phyloP scores from a whole-genome alignment of 2,329 filamentous ascomycete genomes.

The Fusarium verrucosum region DNA sequence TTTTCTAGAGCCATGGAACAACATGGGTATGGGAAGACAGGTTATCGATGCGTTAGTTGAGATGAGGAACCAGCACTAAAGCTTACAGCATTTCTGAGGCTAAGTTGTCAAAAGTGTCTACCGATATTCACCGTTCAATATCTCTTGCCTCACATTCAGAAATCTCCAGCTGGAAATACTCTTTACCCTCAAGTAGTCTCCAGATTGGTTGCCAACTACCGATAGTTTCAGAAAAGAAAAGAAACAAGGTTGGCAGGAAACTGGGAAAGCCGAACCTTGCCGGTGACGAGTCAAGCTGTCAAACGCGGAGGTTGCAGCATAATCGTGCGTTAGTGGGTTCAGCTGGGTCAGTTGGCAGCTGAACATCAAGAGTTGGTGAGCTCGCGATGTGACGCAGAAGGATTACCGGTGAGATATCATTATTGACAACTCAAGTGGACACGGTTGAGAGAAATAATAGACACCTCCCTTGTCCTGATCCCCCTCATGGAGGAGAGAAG shows the following conservation, averaged over 20 bases:
- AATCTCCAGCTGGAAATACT: background rate
- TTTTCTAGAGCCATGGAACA: background rate
- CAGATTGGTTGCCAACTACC: constrained; percentile 19
- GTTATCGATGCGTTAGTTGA: background rate
- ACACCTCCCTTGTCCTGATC: background rate
- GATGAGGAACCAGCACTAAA: background rate
- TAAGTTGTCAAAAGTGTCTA: background rate
- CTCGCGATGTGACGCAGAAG: constrained; percentile 24
- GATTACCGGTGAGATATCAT: constrained; percentile 15
- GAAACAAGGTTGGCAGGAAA: constrained; percentile 18
- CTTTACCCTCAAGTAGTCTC: background rate
- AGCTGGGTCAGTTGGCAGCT: constrained; percentile 11
- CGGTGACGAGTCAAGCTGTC: constrained; percentile 34
- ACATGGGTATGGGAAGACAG: background rate
- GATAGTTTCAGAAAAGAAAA: constrained; percentile 12
- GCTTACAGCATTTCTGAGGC: constrained; percentile 1
- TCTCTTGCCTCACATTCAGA: background rate
- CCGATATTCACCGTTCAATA: background rate
- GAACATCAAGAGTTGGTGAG: constrained; percentile 11
- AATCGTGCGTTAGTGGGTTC: constrained; percentile 21
- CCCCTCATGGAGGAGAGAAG: background rate
- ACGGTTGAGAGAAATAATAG: background rate
- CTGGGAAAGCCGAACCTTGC: constrained; percentile 4
- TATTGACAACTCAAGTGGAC: constrained; percentile 15
- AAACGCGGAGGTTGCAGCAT: constrained; percentile 21